Conservation (phyloP, 768 basidiomycete genomes). For the Mycena maculata region DNA sequence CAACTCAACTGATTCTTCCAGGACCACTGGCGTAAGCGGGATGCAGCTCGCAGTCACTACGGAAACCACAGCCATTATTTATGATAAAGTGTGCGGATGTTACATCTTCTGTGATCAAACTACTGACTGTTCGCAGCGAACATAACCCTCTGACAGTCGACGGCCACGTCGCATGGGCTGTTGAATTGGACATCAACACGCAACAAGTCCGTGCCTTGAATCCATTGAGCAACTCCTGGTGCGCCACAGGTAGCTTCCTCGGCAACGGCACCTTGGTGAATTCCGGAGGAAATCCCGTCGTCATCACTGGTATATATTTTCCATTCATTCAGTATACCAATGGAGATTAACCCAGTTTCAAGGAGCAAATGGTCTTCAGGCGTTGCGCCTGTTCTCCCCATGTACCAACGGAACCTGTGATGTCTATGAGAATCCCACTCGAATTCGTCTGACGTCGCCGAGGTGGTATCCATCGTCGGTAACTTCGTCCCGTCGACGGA, state of each 20-base stretch:
- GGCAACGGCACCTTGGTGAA: slow-evolving; percentile 55
- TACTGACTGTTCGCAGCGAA: slow-evolving; percentile 29
- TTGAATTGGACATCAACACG: slow-evolving; percentile 55
- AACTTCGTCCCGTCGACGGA: slow-evolving; percentile 1
- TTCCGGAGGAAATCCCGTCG: slow-evolving; percentile 30
- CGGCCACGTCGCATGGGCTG: slow-evolving; percentile 59
- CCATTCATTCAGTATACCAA: neutral
- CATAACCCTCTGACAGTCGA: slow-evolving; percentile 56
- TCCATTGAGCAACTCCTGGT: slow-evolving; percentile 56
- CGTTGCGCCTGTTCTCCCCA: slow-evolving; percentile 52
- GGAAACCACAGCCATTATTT: slow-evolving; percentile 39
- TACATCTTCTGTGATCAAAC: neutral
- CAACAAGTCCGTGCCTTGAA: slow-evolving; percentile 49
- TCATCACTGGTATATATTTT: slow-evolving; percentile 27
- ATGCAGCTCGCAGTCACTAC: slow-evolving; percentile 37
- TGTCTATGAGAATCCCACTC: slow-evolving; percentile 49
- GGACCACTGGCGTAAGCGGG: slow-evolving; percentile 39
- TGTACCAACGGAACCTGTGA: slow-evolving; percentile 50
- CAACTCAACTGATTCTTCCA: neutral
- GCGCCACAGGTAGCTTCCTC: slow-evolving; percentile 55
- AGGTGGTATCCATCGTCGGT: slow-evolving; percentile 57
- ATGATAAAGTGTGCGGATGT: slow-evolving; percentile 37
- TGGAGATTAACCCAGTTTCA: neutral
- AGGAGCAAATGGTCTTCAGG: slow-evolving; percentile 48
- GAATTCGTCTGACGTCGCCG: slow-evolving; percentile 47